Evolutionary conservation across 768 basidiomycete species (phyloP).

Genomic region (Lyophyllum semitale): DNA sequence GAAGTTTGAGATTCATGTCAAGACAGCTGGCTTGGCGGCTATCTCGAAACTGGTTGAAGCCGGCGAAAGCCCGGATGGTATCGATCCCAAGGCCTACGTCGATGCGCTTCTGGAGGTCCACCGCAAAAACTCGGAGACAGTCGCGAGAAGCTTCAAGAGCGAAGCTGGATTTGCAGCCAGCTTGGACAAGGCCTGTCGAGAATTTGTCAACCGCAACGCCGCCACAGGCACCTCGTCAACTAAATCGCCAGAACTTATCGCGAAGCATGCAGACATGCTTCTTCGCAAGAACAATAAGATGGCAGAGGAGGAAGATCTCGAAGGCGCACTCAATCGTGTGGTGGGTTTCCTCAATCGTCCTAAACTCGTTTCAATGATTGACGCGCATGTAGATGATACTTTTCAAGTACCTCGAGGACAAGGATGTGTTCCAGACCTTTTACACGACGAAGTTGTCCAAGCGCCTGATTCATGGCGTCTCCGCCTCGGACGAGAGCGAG

Average conservation of each 20-base stretch:
- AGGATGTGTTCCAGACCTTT: conserved; percentile 99
- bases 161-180: conserved; percentile 96
- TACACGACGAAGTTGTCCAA: conserved; percentile 96
- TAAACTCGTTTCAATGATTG: conserved; percentile 19
- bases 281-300: conserved; percentile 97
- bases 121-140: conserved; percentile 91
- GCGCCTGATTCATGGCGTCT: conserved; percentile 89
- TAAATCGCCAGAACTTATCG: conserved; percentile 92
- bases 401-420: conserved; percentile 99
- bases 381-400: conserved; percentile 79
- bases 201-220: conserved; percentile 94
- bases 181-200: conserved; percentile 95
- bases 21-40: conserved; percentile 82
- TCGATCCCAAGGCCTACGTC: conserved; percentile 95
- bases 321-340: conserved; percentile 89
- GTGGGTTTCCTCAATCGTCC: conserved; percentile 47
- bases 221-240: conserved; percentile 87
- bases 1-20: conserved; percentile 95
- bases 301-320: conserved; percentile 91
- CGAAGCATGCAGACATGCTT: conserved; percentile 91
- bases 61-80: conserved; percentile 60
- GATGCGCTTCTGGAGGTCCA: conserved; percentile 93
- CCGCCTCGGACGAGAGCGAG: conserved; percentile 96
- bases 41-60: conserved; percentile 79
- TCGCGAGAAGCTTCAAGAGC: conserved; percentile 88